phyloP scores from a whole-genome alignment of 2,329 filamentous ascomycete genomes.

The Diaporthe velutina region DNA sequence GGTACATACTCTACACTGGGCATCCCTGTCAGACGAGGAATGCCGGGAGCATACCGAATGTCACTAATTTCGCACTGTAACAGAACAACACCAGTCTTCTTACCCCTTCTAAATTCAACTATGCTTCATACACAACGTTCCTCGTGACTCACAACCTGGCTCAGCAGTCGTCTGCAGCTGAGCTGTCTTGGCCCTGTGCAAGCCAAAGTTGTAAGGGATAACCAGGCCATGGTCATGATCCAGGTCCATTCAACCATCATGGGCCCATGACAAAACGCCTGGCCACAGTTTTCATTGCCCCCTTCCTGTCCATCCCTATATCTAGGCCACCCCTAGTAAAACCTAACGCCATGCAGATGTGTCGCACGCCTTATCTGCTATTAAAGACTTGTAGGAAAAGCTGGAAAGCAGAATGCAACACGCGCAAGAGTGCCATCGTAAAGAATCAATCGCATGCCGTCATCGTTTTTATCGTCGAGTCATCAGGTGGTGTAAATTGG shows the following conservation, averaged over 20 bases:
- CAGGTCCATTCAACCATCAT: conserved; percentile 23
- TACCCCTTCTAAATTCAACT: conserved; percentile 38
- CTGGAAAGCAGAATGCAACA: conserved; percentile 32
- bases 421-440: conserved; percentile 15
- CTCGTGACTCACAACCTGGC: conserved; percentile 6
- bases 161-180: conserved; percentile 22
- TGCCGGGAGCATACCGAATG: not conserved
- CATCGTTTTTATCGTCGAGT: conserved; percentile 34
- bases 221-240: conserved; percentile 17
- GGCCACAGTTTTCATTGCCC: not conserved
- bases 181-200: not conserved
- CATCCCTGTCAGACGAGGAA: not conserved
- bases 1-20: not conserved
- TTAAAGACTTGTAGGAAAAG: conserved; percentile 33
- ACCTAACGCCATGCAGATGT: conserved; percentile 36
- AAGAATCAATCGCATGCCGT: conserved; percentile 32
- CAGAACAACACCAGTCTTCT: conserved; percentile 31
- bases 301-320: conserved; percentile 25
- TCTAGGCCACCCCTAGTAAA: conserved; percentile 22
- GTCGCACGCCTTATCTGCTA: conserved; percentile 25
- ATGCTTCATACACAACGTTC: conserved; percentile 39
- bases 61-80: not conserved
- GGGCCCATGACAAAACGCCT: conserved; percentile 18
- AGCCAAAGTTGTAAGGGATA: conserved; percentile 4
- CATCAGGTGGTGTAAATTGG: conserved; percentile 37